Base-by-base conservation (phyloP, 345 rosid genomes). In the Euphorbia pulcherrima region DNA sequence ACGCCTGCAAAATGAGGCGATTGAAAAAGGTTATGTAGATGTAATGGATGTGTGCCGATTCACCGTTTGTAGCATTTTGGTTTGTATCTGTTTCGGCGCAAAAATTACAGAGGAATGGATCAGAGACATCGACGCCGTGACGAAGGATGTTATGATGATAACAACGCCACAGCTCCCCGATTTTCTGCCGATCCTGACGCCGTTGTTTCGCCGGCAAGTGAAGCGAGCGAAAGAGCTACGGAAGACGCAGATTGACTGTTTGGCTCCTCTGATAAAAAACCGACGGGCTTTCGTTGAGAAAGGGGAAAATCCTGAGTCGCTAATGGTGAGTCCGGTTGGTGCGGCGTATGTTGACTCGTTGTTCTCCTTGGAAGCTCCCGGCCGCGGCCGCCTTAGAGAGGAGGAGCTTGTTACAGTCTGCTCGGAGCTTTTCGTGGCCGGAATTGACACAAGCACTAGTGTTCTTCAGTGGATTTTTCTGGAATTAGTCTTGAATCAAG, bases 301-400 rank as follows among this genome's bases (percentile, higher is more conserved):
- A 11, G 80, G 83, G 11, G 84, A 83, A 56, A 68, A 73, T 44
- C 75, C 81, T 50, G 72, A 33, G 14, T 60, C 75, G 16, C 88
- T 84, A 61, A 90, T 94, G 99, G 90, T 83, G 69, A 94, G 99
- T 77, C 92, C 87, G 0, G 76, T 86, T 0, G 99, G 99, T n/a
- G 97, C 99, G 0, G 99, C 99, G 5, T 94, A 91, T 18, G 81
- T 91, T 12, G 99, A 94, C 68, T 91, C 97, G 6, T 77, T 94
- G 73, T 85, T 88, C 35, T 57, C 71, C 64, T 80, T 94, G 2
- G 68, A 86, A 17, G 80, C 77, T 0, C 78, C 81, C 18, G 81
- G 85, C 2, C 74, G 92, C 20, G 86, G 84, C 1, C 75, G 65
- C 12, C 72, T 91, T 1, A 68, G 88, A 0, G 96, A 91, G 0